Conservation (phyloP, 805 yeast genomes). For the Kazachstania bromeliacearum region DNA sequence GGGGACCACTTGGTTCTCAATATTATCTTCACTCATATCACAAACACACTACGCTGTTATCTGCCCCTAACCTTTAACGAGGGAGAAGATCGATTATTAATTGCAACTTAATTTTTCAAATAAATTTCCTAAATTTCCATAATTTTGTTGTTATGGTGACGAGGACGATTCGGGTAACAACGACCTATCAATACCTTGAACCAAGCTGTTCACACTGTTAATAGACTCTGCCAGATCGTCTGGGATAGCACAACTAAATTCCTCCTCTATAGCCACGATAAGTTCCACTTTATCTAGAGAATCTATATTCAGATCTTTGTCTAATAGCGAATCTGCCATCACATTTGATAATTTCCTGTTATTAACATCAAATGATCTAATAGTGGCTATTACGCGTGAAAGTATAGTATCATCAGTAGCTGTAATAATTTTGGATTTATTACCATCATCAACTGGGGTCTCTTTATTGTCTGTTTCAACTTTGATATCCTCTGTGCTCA, state of each 20-base stretch:
- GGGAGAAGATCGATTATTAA: too few relatives aligned
- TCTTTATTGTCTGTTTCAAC: too few relatives aligned
- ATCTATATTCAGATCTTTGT: conserved; percentile 55
- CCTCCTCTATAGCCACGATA: conserved; percentile 92
- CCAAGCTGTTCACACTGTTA: conserved; percentile 6
- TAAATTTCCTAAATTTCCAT: too few relatives aligned
- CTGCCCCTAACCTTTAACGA: too few relatives aligned
- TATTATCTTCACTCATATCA: too few relatives aligned
- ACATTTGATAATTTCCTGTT: conserved; percentile 45
- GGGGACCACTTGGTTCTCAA: not conserved
- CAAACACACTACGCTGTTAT: too few relatives aligned
- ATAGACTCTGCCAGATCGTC: conserved; percentile 87
- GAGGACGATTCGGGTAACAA: not conserved
- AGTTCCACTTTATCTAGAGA: conserved; percentile 92
- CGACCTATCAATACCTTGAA: not conserved
- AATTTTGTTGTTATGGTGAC: too few relatives aligned
- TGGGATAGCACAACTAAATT: conserved; percentile 71
- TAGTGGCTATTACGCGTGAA: conserved; percentile 74
- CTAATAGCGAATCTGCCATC: conserved; percentile 36
- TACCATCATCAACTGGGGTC: too few relatives aligned
- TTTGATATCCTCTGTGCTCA: too few relatives aligned
- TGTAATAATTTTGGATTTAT: too few relatives aligned
- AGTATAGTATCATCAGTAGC: too few relatives aligned
- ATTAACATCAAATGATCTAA: conserved; percentile 41
- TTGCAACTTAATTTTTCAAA: too few relatives aligned